These are phyloP conservation scores for Coffea eugenioides DNA, from an alignment of 257 asterid genomes.

Conservation along the genomic window DNA sequence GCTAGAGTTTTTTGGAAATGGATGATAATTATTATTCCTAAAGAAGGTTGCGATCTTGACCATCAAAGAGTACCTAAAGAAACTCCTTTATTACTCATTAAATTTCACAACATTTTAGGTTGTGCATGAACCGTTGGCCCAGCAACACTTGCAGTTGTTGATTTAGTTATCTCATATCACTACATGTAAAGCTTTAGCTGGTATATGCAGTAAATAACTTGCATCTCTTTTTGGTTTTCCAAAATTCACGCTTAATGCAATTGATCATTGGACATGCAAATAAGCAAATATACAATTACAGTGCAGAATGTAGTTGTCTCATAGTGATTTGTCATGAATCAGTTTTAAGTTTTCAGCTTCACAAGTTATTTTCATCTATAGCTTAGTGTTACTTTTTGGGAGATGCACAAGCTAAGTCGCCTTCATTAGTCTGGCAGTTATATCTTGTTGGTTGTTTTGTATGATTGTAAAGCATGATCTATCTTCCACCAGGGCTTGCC, in stretches of 20 bases:
- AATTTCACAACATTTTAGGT: background rate
- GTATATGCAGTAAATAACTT: background rate
- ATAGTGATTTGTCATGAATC: background rate
- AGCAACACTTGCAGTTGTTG: background rate
- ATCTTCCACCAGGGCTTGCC: conserved; percentile 60
- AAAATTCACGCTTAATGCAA: background rate
- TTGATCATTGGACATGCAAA: background rate
- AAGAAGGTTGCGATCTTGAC: no score
- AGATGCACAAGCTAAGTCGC: background rate
- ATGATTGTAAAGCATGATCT: conserved; percentile 10
- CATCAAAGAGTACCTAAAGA: background rate
- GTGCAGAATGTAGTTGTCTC: background rate
- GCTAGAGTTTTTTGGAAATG: background rate
- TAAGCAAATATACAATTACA: background rate
- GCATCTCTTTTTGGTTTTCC: no score
- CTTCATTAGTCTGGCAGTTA: background rate
- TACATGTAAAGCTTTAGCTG: background rate
- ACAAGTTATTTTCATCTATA: background rate
- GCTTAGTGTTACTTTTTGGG: background rate
- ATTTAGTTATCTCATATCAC: background rate
- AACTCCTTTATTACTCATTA: background rate
- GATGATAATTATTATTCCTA: background rate
- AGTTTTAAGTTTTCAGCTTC: background rate
- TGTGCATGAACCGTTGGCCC: background rate
- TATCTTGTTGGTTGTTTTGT: background rate